Conservation (phyloP, 768 basidiomycete genomes). For the Filobasidium floriforme region DNA sequence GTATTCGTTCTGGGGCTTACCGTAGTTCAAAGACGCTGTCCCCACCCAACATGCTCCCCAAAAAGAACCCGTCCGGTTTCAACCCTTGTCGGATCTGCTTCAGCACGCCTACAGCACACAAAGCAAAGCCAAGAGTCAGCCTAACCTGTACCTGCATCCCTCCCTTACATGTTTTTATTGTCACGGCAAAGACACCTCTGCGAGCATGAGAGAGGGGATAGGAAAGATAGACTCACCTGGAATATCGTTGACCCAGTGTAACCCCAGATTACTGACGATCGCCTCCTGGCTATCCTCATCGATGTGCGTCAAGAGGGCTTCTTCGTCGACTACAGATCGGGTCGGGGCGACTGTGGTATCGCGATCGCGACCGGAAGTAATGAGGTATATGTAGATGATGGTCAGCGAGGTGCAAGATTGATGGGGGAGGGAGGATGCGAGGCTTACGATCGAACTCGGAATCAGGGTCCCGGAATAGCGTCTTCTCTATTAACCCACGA, state of each 20-base stretch:
- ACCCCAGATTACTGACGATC: conserved; percentile 77
- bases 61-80: conserved; percentile 83
- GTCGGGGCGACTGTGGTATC: conserved; percentile 60
- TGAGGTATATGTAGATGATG: conserved; percentile 4
- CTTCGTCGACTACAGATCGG: conserved; percentile 75
- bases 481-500: conserved; percentile 50
- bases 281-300: conserved; percentile 75
- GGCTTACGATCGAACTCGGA: conserved; percentile 68
- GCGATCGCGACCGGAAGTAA: neutral
- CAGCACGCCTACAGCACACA: conserved; percentile 57
- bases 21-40: conserved; percentile 91
- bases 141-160: too few species aligned
- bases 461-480: conserved; percentile 68
- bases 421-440: neutral
- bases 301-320: conserved; percentile 61
- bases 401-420: conserved; percentile 11
- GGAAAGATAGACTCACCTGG: conserved; percentile 56
- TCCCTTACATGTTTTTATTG: too few species aligned
- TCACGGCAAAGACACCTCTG: too few species aligned
- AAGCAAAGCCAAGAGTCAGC: too few species aligned
- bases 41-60: conserved; percentile 90
- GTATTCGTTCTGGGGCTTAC: too few species aligned
- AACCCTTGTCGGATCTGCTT: conserved; percentile 79
- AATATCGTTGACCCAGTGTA: conserved; percentile 97
- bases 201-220: too few species aligned